Base-by-base conservation (phyloP, 495 filamentous ascomycete genomes). In the Penicillium odoratum region DNA sequence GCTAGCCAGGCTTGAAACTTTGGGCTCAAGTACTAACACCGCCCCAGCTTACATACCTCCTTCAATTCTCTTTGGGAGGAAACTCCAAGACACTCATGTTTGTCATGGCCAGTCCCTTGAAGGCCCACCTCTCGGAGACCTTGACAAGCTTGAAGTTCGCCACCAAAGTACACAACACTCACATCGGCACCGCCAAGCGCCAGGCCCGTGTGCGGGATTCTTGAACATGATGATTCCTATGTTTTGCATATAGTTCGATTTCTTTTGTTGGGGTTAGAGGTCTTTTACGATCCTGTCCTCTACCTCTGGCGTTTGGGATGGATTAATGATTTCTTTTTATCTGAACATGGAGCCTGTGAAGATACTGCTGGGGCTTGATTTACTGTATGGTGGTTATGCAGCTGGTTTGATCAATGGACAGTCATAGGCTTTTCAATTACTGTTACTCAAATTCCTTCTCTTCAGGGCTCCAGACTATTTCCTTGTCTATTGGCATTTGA, bases 11-110 rank as follows among this genome's bases (percentile, higher is more conserved):
- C 30, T 38, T 5, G 25, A 10, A 5, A 15, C 16, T 26, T 15
- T 15, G 26, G 53, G 51, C 10, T 50, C 21, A 28, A 10, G 16
- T 51, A 16, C 26, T 62, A 49, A 61, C 46, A 42, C 52, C 34
- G 11, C 21, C 56, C 25, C 56, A 93, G 89, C 82, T 98, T 53
- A 98, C 94, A 9, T 97, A 98, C 59, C 83, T 99, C 29, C 83
- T 99, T 25, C 90, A 97, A 84, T 96, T 92, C 59, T 96, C 92
- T 2, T 82, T 99, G 0, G 92, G 94, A 15, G 95, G 95, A 34
- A 97, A 97, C 68, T 91, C 88, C 55, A 95, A 97, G 75, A 98
- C 95, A 4, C 88, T 99, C 58, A 99, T 98, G 94, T 96, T 99
- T 64, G 91, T 98, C 71, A 98, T 97, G 91, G 88, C 95, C 60